Percentiles rank a stretch among this genome's conserved stretches.
Conservation (phyloP, 345 rosid genomes). For the Eucalyptus marginata region DNA sequence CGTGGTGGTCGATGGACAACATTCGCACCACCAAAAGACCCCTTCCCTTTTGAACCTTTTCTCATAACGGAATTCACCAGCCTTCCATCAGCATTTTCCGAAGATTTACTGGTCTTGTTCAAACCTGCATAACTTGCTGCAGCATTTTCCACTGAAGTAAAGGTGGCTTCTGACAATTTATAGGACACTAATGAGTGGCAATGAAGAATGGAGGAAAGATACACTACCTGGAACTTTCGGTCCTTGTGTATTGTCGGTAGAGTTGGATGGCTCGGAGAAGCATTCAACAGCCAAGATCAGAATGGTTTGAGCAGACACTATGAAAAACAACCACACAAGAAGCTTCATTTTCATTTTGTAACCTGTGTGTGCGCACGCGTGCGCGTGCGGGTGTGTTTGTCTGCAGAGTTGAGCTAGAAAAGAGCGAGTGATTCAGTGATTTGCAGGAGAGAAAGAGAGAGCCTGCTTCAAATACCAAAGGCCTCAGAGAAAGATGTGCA, state of each 20-base stretch:
- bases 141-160: not conserved
- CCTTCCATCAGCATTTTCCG: not conserved
- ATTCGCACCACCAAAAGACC: slow-evolving; percentile 15
- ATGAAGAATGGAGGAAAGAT: not conserved
- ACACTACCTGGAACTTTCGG: slow-evolving; percentile 3
- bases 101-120: not conserved
- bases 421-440: not conserved
- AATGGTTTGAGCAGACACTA: not conserved
- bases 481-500: not conserved
- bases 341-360: slow-evolving; percentile 1
- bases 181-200: not conserved
- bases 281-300: not conserved
- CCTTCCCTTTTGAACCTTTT: slow-evolving; percentile 15
- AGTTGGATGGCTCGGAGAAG: not conserved
- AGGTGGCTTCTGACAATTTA: not conserved
- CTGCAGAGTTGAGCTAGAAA: not conserved
- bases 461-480: not conserved
- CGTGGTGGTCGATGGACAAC: not conserved
- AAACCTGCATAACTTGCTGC: not conserved
- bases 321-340: slow-evolving; percentile 1
- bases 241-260: not conserved
- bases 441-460: not conserved
- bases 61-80: not conserved
- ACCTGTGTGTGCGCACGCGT: not conserved
- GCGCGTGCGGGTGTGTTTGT: not conserved